phyloP scores from a whole-genome alignment of 2,329 filamentous ascomycete species.

The Magnaporthiopsis poae region DNA sequence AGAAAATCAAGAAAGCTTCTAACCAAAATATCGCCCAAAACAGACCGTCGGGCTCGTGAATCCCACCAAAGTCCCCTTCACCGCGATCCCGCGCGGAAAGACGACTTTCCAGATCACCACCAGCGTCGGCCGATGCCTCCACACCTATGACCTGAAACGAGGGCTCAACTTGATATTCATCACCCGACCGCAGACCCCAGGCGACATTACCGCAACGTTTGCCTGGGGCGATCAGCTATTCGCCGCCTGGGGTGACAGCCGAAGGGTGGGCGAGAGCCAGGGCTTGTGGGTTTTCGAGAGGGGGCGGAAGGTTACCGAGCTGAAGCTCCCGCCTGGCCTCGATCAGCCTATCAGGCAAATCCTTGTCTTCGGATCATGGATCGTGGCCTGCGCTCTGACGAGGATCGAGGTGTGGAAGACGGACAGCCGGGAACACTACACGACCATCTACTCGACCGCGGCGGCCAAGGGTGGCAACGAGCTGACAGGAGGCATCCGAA shows the following conservation, averaged over 20 bases:
- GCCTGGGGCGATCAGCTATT: conserved; percentile 82
- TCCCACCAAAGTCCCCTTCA: conserved; percentile 81
- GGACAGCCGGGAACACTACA: conserved; percentile 76
- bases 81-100: conserved; percentile 78
- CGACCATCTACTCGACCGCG: conserved; percentile 58
- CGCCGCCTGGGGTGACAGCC: conserved; percentile 70
- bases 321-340: conserved; percentile 57
- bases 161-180: conserved; percentile 90
- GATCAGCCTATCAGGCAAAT: conserved; percentile 67
- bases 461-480: conserved; percentile 50
- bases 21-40: background rate
- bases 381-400: conserved; percentile 67
- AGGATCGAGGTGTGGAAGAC: conserved; percentile 86
- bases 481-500: conserved; percentile 70
- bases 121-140: conserved; percentile 77
- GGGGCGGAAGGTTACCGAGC: conserved; percentile 70
- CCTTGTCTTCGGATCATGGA: conserved; percentile 80
- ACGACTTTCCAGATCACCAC: conserved; percentile 96
- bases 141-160: conserved; percentile 88
- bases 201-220: conserved; percentile 72
- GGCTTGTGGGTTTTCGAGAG: conserved; percentile 89
- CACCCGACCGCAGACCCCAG: conserved; percentile 79
- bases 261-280: conserved; percentile 33
- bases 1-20: background rate
- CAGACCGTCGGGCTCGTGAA: conserved; percentile 91